Conservation (phyloP, 345 rosid genomes). For the Salix koriyanagi region DNA sequence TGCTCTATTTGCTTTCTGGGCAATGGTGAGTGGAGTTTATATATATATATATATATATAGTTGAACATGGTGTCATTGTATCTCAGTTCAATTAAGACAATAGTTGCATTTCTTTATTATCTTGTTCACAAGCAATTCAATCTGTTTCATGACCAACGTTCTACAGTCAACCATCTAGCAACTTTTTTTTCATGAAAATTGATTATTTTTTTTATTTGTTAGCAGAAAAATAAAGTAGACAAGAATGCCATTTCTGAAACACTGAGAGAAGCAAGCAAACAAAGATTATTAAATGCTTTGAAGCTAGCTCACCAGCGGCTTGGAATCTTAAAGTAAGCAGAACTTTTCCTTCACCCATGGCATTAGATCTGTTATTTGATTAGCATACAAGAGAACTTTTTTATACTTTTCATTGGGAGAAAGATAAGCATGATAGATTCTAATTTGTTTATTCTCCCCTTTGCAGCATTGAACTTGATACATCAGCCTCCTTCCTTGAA, state of each 20-base stretch:
- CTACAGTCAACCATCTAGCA: neutral
- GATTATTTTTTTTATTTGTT: neutral
- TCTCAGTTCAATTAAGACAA: too few relatives aligned
- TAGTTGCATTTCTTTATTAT: neutral
- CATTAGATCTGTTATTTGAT: neutral
- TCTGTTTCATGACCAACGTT: neutral
- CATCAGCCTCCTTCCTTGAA: conserved; percentile 60
- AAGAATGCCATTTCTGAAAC: conserved; percentile 63
- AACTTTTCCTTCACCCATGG: neutral
- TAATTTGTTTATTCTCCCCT: neutral
- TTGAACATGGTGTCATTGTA: neutral
- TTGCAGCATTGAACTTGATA: conserved; percentile 53
- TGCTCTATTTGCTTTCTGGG: neutral
- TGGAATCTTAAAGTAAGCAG: conserved; percentile 34
- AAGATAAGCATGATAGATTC: neutral
- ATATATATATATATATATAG: neutral
- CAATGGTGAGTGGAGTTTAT: neutral
- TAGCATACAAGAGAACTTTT: neutral
- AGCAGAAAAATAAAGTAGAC: conserved; percentile 51
- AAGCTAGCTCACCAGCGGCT: conserved; percentile 53
- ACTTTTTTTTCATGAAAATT: conserved; percentile 2
- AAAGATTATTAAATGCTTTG: conserved; percentile 56
- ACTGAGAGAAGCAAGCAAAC: conserved; percentile 66
- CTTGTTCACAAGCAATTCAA: neutral
- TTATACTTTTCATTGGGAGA: neutral